phyloP scores from a whole-genome alignment of 495 filamentous ascomycete genomes.

The Talaromyces ruber region DNA sequence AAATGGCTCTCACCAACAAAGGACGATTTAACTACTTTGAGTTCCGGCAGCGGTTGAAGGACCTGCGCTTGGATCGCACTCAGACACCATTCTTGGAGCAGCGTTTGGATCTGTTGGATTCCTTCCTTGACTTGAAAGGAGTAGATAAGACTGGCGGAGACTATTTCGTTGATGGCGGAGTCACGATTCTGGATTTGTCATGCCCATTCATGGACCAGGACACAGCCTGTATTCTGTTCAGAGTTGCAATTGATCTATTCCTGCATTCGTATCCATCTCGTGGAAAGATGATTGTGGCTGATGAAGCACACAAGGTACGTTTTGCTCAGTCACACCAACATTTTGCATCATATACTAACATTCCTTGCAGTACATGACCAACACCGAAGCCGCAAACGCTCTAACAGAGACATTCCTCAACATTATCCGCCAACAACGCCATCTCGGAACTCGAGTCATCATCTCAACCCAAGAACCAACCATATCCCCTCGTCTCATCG shows the following conservation, averaged over 20 bases:
- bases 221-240: conserved; percentile 58
- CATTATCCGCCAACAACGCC: conserved; percentile 64
- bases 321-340: background rate
- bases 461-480: conserved; percentile 77
- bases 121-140: conserved; percentile 24
- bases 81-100: conserved; percentile 27
- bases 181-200: conserved; percentile 67
- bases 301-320: conserved; percentile 51
- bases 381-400: conserved; percentile 18
- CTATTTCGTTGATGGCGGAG: conserved; percentile 34
- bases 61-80: conserved; percentile 11
- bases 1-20: conserved; percentile 44
- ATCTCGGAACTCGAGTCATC: conserved; percentile 55
- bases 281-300: conserved; percentile 48
- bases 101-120: conserved; percentile 34
- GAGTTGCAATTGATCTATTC: conserved; percentile 55
- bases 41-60: conserved; percentile 17
- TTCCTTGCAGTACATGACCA: conserved; percentile 39
- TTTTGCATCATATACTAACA: background rate
- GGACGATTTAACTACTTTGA: conserved; percentile 43
- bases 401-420: conserved; percentile 58
- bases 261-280: conserved; percentile 36
- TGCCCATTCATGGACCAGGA: conserved; percentile 60
- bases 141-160: conserved; percentile 1
- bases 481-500: conserved; percentile 57